phyloP scores from a whole-genome alignment of 106 monocot genomes.

The Alisma plantagoaquatica region DNA sequence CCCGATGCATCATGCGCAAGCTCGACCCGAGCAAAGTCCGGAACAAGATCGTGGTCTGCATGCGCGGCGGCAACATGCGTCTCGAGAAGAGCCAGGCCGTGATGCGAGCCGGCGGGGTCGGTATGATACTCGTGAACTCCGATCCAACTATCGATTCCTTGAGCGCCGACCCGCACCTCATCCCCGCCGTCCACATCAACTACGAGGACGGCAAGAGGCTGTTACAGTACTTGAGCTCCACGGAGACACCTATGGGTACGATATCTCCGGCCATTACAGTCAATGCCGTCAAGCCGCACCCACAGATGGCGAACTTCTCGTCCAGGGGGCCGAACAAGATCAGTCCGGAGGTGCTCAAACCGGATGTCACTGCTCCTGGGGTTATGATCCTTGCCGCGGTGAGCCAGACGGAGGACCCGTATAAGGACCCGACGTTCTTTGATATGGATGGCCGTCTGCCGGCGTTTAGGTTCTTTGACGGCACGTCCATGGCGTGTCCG shows the following conservation, averaged over 20 bases:
- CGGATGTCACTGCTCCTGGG: constrained; percentile 60
- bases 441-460: too few species aligned
- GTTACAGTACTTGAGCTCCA: constrained; percentile 11
- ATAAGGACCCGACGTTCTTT: not conserved
- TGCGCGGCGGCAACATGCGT: constrained; percentile 5
- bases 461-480: constrained; percentile 22
- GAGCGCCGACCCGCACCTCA: constrained; percentile 18
- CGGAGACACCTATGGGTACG: constrained; percentile 15
- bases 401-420: not conserved
- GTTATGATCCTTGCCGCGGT: constrained; percentile 32
- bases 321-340: constrained; percentile 47
- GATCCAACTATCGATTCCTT: constrained; percentile 1
- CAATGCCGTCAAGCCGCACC: constrained; percentile 27
- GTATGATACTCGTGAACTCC: constrained; percentile 45
- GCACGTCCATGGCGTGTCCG: constrained; percentile 62
- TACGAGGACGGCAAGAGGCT: constrained; percentile 4
- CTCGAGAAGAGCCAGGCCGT: constrained; percentile 28
- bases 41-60: constrained; percentile 63
- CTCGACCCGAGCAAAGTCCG: constrained; percentile 47
- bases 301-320: constrained; percentile 52
- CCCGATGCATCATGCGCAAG: not conserved
- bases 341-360: constrained; percentile 56
- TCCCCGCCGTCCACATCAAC: constrained; percentile 43
- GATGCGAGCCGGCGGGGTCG: constrained; percentile 40
- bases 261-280: constrained; percentile 26